Conservation (phyloP, 2,329 filamentous ascomycete genomes). For the Dendryphion nanum region DNA sequence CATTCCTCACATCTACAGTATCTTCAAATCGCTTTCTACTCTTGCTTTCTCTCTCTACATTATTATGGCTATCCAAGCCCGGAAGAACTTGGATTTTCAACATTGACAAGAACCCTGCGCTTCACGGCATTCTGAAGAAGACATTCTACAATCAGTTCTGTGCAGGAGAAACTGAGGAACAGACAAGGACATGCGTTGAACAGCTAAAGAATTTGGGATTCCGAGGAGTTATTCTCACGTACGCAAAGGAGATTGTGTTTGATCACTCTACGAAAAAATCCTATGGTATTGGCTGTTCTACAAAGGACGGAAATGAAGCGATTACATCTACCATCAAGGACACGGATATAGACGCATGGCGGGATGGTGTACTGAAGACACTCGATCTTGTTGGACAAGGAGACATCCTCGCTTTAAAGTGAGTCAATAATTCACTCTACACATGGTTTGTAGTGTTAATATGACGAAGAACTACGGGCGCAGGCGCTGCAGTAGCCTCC, state of each 20-base stretch:
- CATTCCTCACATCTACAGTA: conserved; percentile 43
- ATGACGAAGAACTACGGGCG: conserved; percentile 42
- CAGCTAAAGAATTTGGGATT: conserved; percentile 70
- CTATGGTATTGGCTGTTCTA: conserved; percentile 2
- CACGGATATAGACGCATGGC: conserved; percentile 38
- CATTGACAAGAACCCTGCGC: conserved; percentile 70
- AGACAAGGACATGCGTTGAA: conserved; percentile 65
- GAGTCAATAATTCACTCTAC: conserved; percentile 1
- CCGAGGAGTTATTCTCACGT: conserved; percentile 78
- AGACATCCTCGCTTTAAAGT: conserved; percentile 35
- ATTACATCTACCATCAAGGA: conserved; percentile 5
- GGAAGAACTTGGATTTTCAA: conserved; percentile 43
- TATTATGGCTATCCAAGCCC: conserved; percentile 42
- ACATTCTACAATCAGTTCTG: conserved; percentile 92
- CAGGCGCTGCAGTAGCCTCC: conserved; percentile 40
- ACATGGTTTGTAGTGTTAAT: conserved; percentile 10
- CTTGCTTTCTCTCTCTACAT: conserved; percentile 36
- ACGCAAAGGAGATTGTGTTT: conserved; percentile 66
- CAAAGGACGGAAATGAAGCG: too few relatives aligned
- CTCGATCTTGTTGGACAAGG: conserved; percentile 28
- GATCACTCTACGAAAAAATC: conserved; percentile 34
- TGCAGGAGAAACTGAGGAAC: conserved; percentile 69
- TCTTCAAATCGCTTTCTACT: conserved; percentile 48
- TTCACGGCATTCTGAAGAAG: conserved; percentile 71
- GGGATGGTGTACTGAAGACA: conserved; percentile 25